Base-by-base conservation (phyloP, 352 stramenopile species). In the Pythium biforme region DNA sequence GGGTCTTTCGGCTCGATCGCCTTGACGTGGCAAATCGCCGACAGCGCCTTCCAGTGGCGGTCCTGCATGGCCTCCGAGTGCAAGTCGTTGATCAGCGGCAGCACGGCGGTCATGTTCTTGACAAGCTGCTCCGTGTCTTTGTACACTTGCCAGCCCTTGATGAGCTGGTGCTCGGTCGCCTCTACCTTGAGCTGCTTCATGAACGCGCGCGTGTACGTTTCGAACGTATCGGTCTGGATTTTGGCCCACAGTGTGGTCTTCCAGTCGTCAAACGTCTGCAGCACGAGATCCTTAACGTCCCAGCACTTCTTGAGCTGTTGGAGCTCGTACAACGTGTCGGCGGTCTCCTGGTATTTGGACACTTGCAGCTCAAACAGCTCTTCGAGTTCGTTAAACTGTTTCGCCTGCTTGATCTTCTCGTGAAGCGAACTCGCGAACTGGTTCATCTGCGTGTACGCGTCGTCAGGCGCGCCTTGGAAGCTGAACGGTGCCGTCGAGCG, bases 61-160 rank as follows among this genome's bases (percentile, higher is more conserved):
- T 95, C 74, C 55, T 97, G 88, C 81, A 99, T 98, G 26, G 94
- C 88, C 56, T 97, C 86, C 1, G 90, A 97, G 74, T 98, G 94
- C 34, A 99, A 75, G 54, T 98, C 96, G 55, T 97, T 97, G 68
- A 99, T 96, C 15, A 99, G 70, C 8, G 87, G 86, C 9, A 96
- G 49, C 2, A 96, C 86, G 0, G 79, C 84, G 29, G 84, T 71
- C 87, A 94, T 94, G 59, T 96, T 94, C 68, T 94, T 96, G 19
- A 92, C 87, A 9, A 93, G 70, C 61, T 93, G 79, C 51, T 96
- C 86, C 0, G 81, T 88, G 54, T 96, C 87, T 49, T 94, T 93
- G 73, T 93, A 94, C 11, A 92, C 86, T 63, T 94, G 85, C 87
- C 87, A 95, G 11, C 76, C 71, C 62, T 95, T 95, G 62, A 94